Percentiles rank a stretch among this genome's conserved stretches.
These are phyloP conservation scores for Lachnellula arida DNA, from an alignment of 2,329 filamentous ascomycete species.

Conservation along the genomic window DNA sequence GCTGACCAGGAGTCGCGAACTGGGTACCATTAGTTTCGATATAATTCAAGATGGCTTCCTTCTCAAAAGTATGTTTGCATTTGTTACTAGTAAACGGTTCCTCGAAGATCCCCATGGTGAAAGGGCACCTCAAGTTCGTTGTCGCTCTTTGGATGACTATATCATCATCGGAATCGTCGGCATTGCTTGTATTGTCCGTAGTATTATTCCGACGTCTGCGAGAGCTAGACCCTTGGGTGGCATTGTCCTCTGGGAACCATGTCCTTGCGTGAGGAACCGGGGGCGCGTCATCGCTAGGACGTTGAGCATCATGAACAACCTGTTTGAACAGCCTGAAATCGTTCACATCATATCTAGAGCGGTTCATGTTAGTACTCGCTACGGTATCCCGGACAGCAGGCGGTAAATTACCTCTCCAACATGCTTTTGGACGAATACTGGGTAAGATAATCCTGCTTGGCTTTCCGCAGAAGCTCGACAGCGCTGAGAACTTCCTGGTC, in stretches of 20 bases:
- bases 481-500: slow-evolving; percentile 31
- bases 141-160: slow-evolving; percentile 62
- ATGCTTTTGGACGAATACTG: slow-evolving; percentile 37
- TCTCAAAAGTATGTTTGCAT: slow-evolving; percentile 72
- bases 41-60: slow-evolving; percentile 53
- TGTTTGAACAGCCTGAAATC: slow-evolving; percentile 57
- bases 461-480: slow-evolving; percentile 34
- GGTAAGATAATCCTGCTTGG: slow-evolving; percentile 30
- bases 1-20: not conserved
- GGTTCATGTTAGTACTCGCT: not conserved
- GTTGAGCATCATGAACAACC: slow-evolving; percentile 55
- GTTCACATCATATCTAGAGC: slow-evolving; percentile 51
- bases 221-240: slow-evolving; percentile 4
- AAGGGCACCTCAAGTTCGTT: slow-evolving; percentile 63
- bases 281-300: slow-evolving; percentile 47
- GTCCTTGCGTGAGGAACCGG: slow-evolving; percentile 51
- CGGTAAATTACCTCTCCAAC: slow-evolving; percentile 35
- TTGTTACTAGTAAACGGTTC: slow-evolving; percentile 62
- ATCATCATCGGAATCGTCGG: slow-evolving; percentile 43
- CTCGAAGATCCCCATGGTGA: slow-evolving; percentile 59
- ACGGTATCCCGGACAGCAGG: not conserved
- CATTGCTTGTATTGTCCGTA: slow-evolving; percentile 11
- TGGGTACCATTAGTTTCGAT: slow-evolving; percentile 8
- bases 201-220: slow-evolving; percentile 13
- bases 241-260: slow-evolving; percentile 49